These are phyloP conservation scores for Diaporthe capsici DNA, from an alignment of 2,329 filamentous ascomycete genomes.

Conservation along the genomic window DNA sequence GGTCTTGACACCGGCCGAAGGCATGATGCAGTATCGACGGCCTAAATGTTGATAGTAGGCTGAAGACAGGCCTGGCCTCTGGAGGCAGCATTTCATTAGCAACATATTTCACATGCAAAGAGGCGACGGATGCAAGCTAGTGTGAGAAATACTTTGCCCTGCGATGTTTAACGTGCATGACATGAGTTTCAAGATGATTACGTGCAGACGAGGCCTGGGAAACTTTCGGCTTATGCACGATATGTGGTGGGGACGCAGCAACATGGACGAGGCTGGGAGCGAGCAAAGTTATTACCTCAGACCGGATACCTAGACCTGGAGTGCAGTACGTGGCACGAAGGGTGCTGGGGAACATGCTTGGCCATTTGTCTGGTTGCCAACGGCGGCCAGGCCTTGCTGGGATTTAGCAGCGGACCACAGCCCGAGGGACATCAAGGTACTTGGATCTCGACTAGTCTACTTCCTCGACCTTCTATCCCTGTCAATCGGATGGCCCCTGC, in stretches of 20 bases:
- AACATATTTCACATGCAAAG: constrained; percentile 16
- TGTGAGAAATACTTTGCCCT: constrained; percentile 7
- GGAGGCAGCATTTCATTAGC: not conserved
- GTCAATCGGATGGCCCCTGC: constrained; percentile 17
- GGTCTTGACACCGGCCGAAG: not conserved
- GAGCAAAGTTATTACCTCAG: not conserved
- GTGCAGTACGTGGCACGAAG: not conserved
- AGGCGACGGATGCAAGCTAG: not conserved
- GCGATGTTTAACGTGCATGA: constrained; percentile 14
- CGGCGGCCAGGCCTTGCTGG: not conserved
- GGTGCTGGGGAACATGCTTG: not conserved
- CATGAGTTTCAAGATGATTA: constrained; percentile 24
- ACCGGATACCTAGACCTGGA: not conserved
- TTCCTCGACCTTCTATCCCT: constrained; percentile 15
- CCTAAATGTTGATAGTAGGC: too few species aligned
- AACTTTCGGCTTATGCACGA: constrained; percentile 29
- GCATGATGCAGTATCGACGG: not conserved
- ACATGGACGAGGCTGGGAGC: constrained; percentile 21
- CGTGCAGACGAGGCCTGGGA: constrained; percentile 21
- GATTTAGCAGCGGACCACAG: not conserved
- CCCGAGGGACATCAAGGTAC: constrained; percentile 23
- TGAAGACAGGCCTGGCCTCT: not conserved
- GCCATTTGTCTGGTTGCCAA: constrained; percentile 13
- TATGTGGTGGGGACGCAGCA: not conserved
- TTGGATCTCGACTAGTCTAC: not conserved